Evolutionary conservation across 2,329 filamentous ascomycete genomes (phyloP).

Genomic region (Xylaria sp.): DNA sequence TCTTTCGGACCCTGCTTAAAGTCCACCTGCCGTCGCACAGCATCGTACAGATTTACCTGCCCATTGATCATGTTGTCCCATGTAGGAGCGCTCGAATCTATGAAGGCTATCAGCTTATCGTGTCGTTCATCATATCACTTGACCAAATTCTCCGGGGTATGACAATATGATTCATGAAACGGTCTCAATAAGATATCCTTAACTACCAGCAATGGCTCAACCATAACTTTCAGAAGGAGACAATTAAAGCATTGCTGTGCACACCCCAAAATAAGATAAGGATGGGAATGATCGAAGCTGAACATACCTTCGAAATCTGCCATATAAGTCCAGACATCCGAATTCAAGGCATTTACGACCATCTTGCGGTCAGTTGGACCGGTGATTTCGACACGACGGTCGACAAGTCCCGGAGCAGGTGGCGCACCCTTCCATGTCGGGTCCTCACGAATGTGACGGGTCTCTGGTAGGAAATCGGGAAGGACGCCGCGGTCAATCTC

Average conservation of each 20-base stretch:
- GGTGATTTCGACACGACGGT: conserved; percentile 96
- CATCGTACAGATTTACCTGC: conserved; percentile 97
- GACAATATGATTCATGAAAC: background rate
- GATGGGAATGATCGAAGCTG: conserved; percentile 28
- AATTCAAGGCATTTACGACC: conserved; percentile 97
- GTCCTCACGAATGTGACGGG: conserved; percentile 93
- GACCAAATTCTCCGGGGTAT: background rate
- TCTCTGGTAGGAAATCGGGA: conserved; percentile 95
- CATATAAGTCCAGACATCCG: conserved; percentile 99
- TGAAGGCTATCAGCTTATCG: conserved; percentile 33
- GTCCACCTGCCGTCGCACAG: conserved; percentile 91
- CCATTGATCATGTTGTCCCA: conserved; percentile 99
- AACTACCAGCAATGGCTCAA: background rate
- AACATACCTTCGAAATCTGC: conserved; percentile 92
- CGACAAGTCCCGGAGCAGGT: conserved; percentile 90
- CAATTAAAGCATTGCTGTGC: background rate
- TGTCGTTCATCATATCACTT: background rate
- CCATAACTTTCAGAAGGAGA: background rate
- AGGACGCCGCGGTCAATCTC: conserved; percentile 91
- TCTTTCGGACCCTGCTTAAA: conserved; percentile 96
- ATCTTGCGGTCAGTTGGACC: conserved; percentile 98
- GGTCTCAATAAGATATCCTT: conserved; percentile 14
- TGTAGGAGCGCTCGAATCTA: conserved; percentile 93
- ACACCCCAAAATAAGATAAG: background rate
- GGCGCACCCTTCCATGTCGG: conserved; percentile 92